Evolutionary conservation across 2,329 filamentous ascomycete genomes (phyloP), one percentile per base, ranked within the genome.

Genomic region (Corniculantispora saksenae): DNA sequence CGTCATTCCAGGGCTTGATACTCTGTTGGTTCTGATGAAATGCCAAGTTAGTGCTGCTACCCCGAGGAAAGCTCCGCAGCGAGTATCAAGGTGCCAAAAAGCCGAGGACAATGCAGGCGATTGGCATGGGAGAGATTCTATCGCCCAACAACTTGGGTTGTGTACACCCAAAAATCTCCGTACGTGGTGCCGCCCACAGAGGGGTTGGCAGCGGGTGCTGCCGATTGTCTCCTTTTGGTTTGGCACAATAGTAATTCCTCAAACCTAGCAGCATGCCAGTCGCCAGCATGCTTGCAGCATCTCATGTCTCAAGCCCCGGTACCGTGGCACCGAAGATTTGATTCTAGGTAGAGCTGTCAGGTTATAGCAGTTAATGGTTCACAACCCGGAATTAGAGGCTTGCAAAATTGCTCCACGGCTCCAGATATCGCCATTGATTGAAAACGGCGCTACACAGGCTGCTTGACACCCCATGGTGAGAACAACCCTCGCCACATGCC

Each of bases 401-500:
- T 38, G 38, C 7, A 40, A 23, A 23, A 50, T 25, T 38, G 25
- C 17, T 35, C 59, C 48, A 61, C 8, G 38, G 15, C 13, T 23
- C 21, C 19, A 54, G 17, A 21, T 9, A n/a, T 21, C 43, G 27
- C 57, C 29, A 60, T 38, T 38, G 12, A 21, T 51, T 32, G n/a
- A 40, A n/a, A 23, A 50, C 32, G 47, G 29, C 29, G 17, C 43
- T 9, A 60, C 15, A n/a, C 32, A 19, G 23, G n/a, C 17, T 9
- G 13, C n/a, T 50, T 50, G 47, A 50, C 25, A 29, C 7, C 5
- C n/a, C n/a, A 40, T 21, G 21, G 25, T 25, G 43, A 19, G 35
- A 38, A 38, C 8, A 43, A 25, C 25, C 55, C 38, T 45, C 21
- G 43, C 55, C 55, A 58, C 56, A 48, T 59, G 56, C 38, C 56